Conservation (phyloP, 2,329 filamentous ascomycete genomes). For the Aschersonia sp. region DNA sequence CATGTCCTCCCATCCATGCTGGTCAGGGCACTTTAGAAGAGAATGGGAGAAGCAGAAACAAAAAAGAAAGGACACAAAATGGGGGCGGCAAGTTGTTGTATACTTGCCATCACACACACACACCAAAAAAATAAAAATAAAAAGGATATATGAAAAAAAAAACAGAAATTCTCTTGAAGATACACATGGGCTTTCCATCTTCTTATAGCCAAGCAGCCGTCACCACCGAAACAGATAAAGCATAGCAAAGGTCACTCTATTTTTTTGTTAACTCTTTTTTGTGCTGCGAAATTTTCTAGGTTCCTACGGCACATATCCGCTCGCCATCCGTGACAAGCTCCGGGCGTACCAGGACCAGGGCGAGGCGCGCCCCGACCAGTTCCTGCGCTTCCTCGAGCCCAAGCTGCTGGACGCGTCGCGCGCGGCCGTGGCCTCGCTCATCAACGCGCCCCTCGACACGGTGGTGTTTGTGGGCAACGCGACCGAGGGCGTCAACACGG, state of each 20-base stretch:
- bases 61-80: background rate
- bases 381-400: conserved; percentile 56
- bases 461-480: conserved; percentile 73
- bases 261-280: background rate
- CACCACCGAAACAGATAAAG: background rate
- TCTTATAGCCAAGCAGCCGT: too few relatives aligned
- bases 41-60: background rate
- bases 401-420: conserved; percentile 51
- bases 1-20: too few relatives aligned
- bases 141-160: too few relatives aligned
- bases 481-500: conserved; percentile 61
- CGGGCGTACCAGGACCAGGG: conserved; percentile 49
- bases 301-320: conserved; percentile 68
- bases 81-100: background rate
- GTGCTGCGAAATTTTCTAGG: conserved; percentile 25
- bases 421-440: conserved; percentile 46
- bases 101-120: background rate
- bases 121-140: background rate
- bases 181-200: too few relatives aligned
- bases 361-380: conserved; percentile 60
- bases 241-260: background rate
- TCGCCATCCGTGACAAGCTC: conserved; percentile 40
- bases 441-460: conserved; percentile 51
- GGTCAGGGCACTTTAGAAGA: too few relatives aligned
- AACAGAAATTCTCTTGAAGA: too few relatives aligned